Conservation (phyloP, 1,284 basidiomycete species). For the Mycena citricolor region DNA sequence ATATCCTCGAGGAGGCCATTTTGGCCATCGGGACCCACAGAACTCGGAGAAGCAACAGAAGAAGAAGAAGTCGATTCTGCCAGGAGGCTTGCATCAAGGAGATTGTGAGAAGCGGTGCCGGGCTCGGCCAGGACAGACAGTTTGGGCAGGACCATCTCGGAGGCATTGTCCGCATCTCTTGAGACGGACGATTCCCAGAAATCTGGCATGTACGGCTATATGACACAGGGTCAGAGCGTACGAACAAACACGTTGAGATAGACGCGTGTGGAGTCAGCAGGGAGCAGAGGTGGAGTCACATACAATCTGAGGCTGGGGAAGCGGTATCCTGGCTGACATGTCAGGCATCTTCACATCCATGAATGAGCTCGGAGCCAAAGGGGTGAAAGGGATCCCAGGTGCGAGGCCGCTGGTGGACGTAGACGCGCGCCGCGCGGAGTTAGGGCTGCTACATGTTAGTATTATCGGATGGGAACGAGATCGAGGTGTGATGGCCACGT, state of each 20-base stretch:
- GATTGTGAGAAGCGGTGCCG: conserved; percentile 61
- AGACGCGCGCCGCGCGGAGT: conserved; percentile 9
- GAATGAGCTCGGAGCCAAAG: conserved; percentile 31
- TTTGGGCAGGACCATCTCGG: conserved; percentile 51
- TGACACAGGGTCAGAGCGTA: conserved; percentile 15
- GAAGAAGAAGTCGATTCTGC: conserved; percentile 22
- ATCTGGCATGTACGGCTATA: conserved; percentile 72
- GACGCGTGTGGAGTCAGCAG: conserved; percentile 10
- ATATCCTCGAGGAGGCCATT: conserved; percentile 44
- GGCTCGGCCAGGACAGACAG: conserved; percentile 71
- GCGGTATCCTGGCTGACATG: conserved; percentile 42
- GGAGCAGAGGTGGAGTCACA: conserved; percentile 30
- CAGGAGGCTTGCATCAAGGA: conserved; percentile 38
- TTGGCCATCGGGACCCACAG: conserved; percentile 16
- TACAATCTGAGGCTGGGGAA: conserved; percentile 59
- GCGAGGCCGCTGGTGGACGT: conserved; percentile 25
- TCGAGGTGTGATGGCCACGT: too few species aligned
- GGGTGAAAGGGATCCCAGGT: conserved; percentile 39
- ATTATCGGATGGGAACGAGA: too few species aligned
- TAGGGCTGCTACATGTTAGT: too few species aligned
- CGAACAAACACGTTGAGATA: conserved; percentile 11
- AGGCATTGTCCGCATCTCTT: conserved; percentile 30
- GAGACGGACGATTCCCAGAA: conserved; percentile 62
- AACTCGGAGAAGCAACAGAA: neutral
- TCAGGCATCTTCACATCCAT: conserved; percentile 59